Evolutionary conservation across 2,329 filamentous ascomycete genomes (phyloP), one percentile per base, ranked within the genome.

Genomic region (Nemania sp.): DNA sequence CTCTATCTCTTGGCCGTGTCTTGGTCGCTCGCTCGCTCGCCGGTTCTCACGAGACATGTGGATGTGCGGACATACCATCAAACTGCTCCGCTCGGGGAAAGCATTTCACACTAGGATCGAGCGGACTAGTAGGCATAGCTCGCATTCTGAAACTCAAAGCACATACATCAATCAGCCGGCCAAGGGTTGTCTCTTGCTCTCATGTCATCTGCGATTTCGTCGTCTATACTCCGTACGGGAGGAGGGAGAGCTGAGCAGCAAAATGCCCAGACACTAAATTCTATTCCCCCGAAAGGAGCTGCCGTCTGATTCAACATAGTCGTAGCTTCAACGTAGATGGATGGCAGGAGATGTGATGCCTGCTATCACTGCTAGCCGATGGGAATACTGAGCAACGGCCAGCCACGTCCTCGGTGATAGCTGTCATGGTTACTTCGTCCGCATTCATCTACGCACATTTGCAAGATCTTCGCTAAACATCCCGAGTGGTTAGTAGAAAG

Each of bases 191-290:
- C n/a, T n/a, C n/a, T n/a, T n/a, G n/a, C n/a, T n/a, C n/a, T n/a
- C 15, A 15, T 47, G 43, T 36, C 12, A 15, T 46, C 23, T 52
- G 52, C 46, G 45, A 42, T 43, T 55, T 60, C 49, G 37, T 39
- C 26, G n/a, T 48, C 6, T n/a, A n/a, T n/a, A n/a, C n/a, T n/a
- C n/a, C n/a, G n/a, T n/a, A n/a, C n/a, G n/a, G n/a, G n/a, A n/a
- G n/a, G n/a, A n/a, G n/a, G n/a, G n/a, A n/a, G n/a, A n/a, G n/a
- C n/a, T n/a, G n/a, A n/a, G n/a, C n/a, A n/a, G n/a, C n/a, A n/a
- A n/a, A n/a, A n/a, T 28, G 12, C 12, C 28, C 9, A 9, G 4
- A 31, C n/a, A 9, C 8, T 9, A 31, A 31, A 31, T 31, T 12
- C 28, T 14, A 6, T 28, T 19, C 30, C 17, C 39, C 45, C 42